Base-by-base conservation (phyloP, 1,284 basidiomycete species). In the Moniliophthora roreri region DNA sequence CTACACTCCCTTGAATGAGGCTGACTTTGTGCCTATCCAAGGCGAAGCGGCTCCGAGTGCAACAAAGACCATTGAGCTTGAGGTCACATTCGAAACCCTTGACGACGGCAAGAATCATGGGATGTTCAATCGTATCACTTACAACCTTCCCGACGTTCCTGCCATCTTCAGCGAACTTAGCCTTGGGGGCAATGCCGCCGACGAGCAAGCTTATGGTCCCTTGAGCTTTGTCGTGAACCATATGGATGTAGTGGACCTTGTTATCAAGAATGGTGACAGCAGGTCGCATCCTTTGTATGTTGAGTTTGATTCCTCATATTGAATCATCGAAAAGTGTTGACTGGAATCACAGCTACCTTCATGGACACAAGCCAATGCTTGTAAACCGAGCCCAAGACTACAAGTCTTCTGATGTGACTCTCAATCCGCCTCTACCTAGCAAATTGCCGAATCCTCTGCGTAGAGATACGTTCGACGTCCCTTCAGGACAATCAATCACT, bases 311-410 rank as follows among this genome's bases (percentile, higher is more conserved):
- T 6, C 6, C 13, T 39, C 10, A 53, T 38, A 4, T 49, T 2
- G 48, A 13, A n/a, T 45, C 13, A 20, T 45, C 4, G 20, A 18
- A 15, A 5, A 15, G 39, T 51, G 48, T 41, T 42, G 26, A 42
- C 21, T 36, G 3, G 13, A 16, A 7, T 15, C 34, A 32, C 56
- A 90, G 88, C 78, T 89, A 91, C 65, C 66, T 93, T 50, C 89
- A 92, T 66, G 91, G 92, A 1, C 91, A 95, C 72, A 84, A 85
- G 63, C 82, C 88, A 72, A 86, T 89, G 73, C 79, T 96, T 59
- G 84, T 95, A 41, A 74, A 83, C 57, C 87, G 89, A 53, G 79
- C 84, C 0, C 63, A 76, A 51, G 82, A 96, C 67, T 91, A 88
- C 60, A 85, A 84, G 0, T 93, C 93, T 0, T 70, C 80, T 62